A percentile compares a stretch with the other conserved stretches of the same genome.
Conservation (phyloP, 805 yeast genomes). For the Cyberlindnera maritima region DNA sequence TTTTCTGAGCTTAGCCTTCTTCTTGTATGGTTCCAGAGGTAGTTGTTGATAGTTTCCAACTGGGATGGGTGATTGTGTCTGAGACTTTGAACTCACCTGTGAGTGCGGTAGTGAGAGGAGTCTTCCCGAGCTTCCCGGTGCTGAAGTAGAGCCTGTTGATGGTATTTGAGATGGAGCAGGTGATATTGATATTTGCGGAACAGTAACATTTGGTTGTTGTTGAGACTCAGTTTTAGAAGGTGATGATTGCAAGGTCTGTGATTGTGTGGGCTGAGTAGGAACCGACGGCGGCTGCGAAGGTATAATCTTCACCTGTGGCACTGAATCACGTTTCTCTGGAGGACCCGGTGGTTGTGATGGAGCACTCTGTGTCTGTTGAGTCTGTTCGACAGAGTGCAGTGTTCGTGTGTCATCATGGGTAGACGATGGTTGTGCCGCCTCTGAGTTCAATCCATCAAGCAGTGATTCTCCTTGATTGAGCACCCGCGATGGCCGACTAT, state of each 20-base stretch:
- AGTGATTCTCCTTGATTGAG: not conserved
- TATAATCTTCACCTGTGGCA: not conserved
- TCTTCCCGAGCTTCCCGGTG: not conserved
- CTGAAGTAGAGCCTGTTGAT: not conserved
- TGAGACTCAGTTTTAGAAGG: not conserved
- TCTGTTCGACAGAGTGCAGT: too few relatives aligned
- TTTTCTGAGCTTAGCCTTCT: conserved; percentile 13
- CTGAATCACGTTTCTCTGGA: not conserved
- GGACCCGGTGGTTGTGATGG: not conserved
- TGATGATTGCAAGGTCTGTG: not conserved
- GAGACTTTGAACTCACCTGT: not conserved
- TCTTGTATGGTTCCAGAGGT: not conserved
- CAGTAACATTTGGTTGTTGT: not conserved
- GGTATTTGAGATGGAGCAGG: not conserved
- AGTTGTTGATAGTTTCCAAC: not conserved
- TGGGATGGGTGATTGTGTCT: not conserved
- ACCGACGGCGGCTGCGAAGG: not conserved
- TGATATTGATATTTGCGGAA: not conserved
- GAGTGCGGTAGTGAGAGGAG: not conserved
- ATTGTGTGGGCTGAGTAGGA: not conserved
- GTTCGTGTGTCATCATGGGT: not conserved
- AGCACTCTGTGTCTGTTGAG: not conserved
- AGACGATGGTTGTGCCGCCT: not conserved
- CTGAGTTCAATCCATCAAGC: not conserved
- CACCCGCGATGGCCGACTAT: too few relatives aligned